Conservation (phyloP, 495 filamentous ascomycete genomes). For the Cetradonia linearis region DNA sequence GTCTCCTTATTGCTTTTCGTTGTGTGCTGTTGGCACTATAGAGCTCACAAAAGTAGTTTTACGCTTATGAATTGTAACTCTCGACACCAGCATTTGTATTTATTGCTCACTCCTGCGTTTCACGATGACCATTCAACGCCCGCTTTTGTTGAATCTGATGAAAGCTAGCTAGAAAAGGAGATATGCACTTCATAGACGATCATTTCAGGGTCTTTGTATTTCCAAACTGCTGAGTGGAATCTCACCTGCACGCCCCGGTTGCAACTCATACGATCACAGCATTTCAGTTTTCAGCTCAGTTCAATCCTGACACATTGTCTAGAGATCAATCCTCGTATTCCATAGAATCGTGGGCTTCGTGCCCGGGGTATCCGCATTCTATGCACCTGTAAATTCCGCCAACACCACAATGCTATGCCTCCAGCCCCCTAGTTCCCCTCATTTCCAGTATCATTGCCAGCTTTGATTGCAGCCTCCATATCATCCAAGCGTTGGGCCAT, state of each 20-base stretch:
- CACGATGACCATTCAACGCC: neutral
- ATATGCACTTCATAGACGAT: neutral
- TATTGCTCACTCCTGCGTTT: neutral
- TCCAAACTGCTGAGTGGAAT: neutral
- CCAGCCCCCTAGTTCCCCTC: neutral
- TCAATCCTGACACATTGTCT: neutral
- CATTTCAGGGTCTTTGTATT: neutral
- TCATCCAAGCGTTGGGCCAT: slow-evolving; percentile 86
- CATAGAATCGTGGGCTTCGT: neutral
- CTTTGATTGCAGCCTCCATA: slow-evolving; percentile 63
- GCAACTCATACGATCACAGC: neutral
- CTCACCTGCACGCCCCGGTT: neutral
- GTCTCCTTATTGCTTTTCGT: neutral
- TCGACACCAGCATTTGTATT: neutral
- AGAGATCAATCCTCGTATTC: neutral
- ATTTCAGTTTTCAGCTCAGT: neutral
- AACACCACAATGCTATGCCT: neutral
- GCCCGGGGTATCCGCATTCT: neutral
- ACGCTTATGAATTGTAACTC: neutral
- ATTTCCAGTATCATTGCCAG: slow-evolving; percentile 34
- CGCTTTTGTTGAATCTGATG: neutral
- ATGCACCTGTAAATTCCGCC: neutral
- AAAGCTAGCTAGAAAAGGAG: neutral
- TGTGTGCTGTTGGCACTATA: neutral
- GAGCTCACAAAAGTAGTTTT: neutral